Conservation (phyloP, 805 yeast species). For the Lipomyces sp. region DNA sequence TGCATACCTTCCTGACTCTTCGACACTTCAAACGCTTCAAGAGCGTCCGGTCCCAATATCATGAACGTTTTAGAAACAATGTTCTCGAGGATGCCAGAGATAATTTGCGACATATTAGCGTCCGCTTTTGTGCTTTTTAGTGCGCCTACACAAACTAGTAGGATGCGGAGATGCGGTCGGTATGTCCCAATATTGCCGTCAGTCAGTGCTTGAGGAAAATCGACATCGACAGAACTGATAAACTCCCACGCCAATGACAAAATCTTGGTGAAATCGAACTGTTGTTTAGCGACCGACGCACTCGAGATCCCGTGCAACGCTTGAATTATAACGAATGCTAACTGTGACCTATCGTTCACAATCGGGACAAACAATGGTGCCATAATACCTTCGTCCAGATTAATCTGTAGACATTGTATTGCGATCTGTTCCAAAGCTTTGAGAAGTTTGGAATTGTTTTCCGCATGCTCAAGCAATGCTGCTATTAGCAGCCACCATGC, state of each 20-base stretch:
- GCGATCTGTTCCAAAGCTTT: conserved; percentile 46
- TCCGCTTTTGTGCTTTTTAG: conserved; percentile 5
- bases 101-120: conserved; percentile 9
- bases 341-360: conserved; percentile 66
- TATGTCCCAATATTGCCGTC: conserved; percentile 41
- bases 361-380: conserved; percentile 55
- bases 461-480: conserved; percentile 53
- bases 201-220: conserved; percentile 51
- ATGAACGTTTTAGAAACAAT: conserved; percentile 26
- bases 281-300: conserved; percentile 22
- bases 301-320: conserved; percentile 37
- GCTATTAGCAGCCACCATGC: conserved; percentile 80
- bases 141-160: conserved; percentile 26
- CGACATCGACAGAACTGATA: conserved; percentile 45
- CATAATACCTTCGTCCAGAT: conserved; percentile 57
- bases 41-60: conserved; percentile 29
- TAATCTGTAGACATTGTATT: conserved; percentile 56
- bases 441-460: conserved; percentile 40
- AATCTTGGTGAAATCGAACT: conserved; percentile 45
- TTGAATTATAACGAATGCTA: conserved; percentile 57
- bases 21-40: conserved; percentile 21
- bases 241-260: conserved; percentile 43
- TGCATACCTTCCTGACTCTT: not conserved
- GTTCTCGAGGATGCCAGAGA: conserved; percentile 22
- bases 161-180: conserved; percentile 41